Percentiles rank a stretch among this genome's conserved stretches.
Evolutionary conservation across 1,139 yeast species (phyloP).

Genomic region (Yamadazyma conglobata): DNA sequence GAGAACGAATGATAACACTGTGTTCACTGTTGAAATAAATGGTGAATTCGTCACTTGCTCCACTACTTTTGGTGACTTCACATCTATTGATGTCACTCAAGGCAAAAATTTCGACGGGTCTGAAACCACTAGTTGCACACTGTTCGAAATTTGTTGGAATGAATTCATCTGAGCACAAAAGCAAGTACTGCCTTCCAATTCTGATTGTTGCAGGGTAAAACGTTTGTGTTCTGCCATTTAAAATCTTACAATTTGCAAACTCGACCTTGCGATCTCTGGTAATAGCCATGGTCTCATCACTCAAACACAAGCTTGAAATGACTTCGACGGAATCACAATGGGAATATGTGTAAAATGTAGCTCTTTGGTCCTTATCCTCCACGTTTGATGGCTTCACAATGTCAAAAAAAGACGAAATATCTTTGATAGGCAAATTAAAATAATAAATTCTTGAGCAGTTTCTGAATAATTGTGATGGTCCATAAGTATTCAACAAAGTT

Average conservation of each 20-base stretch:
- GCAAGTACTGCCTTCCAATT: conserved; percentile 69
- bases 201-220: conserved; percentile 55
- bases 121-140: conserved; percentile 30
- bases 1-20: conserved; percentile 51
- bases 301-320: conserved; percentile 50
- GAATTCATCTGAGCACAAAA: conserved; percentile 42
- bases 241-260: conserved; percentile 56
- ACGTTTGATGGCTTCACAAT: conserved; percentile 14
- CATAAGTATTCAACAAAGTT: conserved; percentile 34
- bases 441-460: conserved; percentile 58
- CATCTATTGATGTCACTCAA: conserved; percentile 53
- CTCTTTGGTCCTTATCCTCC: conserved; percentile 16
- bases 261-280: conserved; percentile 57
- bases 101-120: conserved; percentile 50
- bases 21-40: conserved; percentile 46
- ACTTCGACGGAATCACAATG: conserved; percentile 48
- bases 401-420: conserved; percentile 22
- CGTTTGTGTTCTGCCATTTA: conserved; percentile 29
- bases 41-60: conserved; percentile 48
- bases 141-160: conserved; percentile 21
- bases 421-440: conserved; percentile 53
- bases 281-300: conserved; percentile 32
- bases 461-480: conserved; percentile 46
- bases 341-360: conserved; percentile 34
- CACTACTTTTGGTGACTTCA: conserved; percentile 48